These are phyloP conservation scores for Calendula officinalis DNA, from an alignment of 129 eudicot genomes.

Conservation along the genomic window DNA sequence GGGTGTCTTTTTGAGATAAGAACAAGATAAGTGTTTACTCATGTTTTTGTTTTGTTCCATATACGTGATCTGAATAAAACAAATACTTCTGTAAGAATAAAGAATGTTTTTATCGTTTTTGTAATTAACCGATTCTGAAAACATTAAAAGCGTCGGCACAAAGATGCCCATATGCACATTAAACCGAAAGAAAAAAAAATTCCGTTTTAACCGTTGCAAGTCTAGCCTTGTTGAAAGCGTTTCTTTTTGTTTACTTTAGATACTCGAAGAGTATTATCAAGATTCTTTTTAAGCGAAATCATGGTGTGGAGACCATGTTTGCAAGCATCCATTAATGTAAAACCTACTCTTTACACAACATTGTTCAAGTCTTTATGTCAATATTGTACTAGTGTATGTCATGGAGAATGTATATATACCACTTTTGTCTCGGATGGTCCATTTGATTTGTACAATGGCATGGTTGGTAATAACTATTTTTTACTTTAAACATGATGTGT, in stretches of 20 bases:
- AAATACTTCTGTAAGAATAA: no score
- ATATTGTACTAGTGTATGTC: not conserved
- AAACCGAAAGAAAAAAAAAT: conserved; percentile 10
- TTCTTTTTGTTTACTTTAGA: conserved; percentile 14
- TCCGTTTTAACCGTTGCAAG: conserved; percentile 22
- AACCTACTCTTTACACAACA: conserved; percentile 20
- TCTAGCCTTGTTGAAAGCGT: conserved; percentile 5
- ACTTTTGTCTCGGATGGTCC: conserved; percentile 27
- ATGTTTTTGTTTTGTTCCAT: no score
- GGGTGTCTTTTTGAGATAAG: no score
- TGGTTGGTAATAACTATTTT: conserved; percentile 12
- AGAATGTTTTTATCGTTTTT: not conserved
- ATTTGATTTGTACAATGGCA: conserved; percentile 23
- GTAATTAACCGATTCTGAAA: not conserved
- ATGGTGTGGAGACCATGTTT: conserved; percentile 5
- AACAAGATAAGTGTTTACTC: no score
- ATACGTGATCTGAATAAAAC: no score
- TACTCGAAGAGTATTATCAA: not conserved
- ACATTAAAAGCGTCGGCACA: conserved; percentile 16
- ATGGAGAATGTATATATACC: conserved; percentile 13
- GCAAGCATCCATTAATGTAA: conserved; percentile 19
- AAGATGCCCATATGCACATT: conserved; percentile 17
- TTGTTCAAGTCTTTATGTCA: conserved; percentile 14
- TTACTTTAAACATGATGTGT: conserved; percentile 13
- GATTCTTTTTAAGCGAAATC: conserved; percentile 16